These are phyloP conservation scores for Candida yuanshanica DNA, from an alignment of 805 yeast species.

Conservation along the genomic window DNA sequence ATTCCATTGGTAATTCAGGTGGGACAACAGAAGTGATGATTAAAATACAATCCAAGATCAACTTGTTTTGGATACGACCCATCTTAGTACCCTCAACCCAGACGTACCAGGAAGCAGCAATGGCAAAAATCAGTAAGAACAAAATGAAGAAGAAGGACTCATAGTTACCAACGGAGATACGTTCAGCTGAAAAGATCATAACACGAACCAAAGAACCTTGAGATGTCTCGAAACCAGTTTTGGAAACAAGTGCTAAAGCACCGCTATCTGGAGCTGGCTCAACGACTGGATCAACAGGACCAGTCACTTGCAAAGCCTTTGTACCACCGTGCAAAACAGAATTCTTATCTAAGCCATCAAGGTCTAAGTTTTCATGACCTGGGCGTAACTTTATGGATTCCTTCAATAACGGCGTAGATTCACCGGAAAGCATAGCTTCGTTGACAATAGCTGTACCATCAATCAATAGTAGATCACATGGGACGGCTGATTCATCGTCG, in stretches of 20 bases:
- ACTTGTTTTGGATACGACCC: conserved; percentile 93
- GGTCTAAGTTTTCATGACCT: conserved; percentile 54
- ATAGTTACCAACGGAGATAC: conserved; percentile 91
- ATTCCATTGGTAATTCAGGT: conserved; percentile 98
- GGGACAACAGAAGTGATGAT: conserved; percentile 98
- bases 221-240: conserved; percentile 97
- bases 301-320: conserved; percentile 84
- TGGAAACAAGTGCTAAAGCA: conserved; percentile 82
- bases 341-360: conserved; percentile 84
- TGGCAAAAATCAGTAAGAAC: conserved; percentile 84
- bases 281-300: conserved; percentile 44
- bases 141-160: conserved; percentile 91
- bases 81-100: conserved; percentile 96
- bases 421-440: conserved; percentile 99
- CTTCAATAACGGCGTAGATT: conserved; percentile 92
- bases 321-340: conserved; percentile 94
- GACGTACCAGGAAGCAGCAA: conserved; percentile 95
- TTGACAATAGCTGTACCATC: conserved; percentile 94
- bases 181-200: conserved; percentile 95
- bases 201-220: conserved; percentile 97
- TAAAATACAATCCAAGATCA: conserved; percentile 90
- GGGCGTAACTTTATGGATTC: conserved; percentile 89
- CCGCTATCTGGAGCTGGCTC: conserved; percentile 80
- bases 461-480: conserved; percentile 83
- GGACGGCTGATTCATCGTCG: conserved; percentile 84